Base-by-base conservation (phyloP, 2,329 filamentous ascomycete genomes). In the Talaromyces sp. region DNA sequence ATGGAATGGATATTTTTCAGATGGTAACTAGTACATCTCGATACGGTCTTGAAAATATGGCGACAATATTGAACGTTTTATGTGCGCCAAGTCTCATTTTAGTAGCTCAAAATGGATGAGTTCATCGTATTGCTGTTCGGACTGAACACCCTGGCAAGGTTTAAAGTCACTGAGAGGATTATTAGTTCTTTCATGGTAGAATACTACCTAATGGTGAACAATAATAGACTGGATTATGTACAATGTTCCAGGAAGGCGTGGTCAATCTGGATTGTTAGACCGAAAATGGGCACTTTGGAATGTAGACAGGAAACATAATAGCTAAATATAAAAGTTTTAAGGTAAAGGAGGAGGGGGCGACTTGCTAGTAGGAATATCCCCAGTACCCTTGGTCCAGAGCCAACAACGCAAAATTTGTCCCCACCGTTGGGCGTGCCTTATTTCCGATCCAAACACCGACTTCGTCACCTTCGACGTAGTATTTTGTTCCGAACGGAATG, bases 401-500 rank as follows among this genome's bases (percentile, higher is more conserved):
- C 62, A 79, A 64, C 35, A 78, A 59, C 0, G 76, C 74, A 69
- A 79, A 79, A 61, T 78, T 75, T 1, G 74, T 75, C 27, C 76
- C 77, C 2, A 78, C 75, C 4, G 76, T 77, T 26, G 76, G 77
- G 19, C 77, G 71, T 19, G 75, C 76, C 24, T 72, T 68, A 61
- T 73, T 77, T 31, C 71, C 61, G 17, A 75, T 64, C 13, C 70
- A 71, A 10, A 65, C 29, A 1, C 73, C 75, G n/a, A 72, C 68
- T 14, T 65, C 66, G 53, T 67, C 62, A 1, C 72, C 71, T 10
- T 68, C 71, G 13, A 75, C 71, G 49, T 73, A 69, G 64, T 78
- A 79, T 10, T 74, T 72, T 67, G 79, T 77, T 35, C 75, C 73
- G 59, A 80, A 79, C 0, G 77, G 77, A 68, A 71, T 77, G n/a